Base-by-base conservation (phyloP, 2,329 filamentous ascomycete genomes). In the Neofusicoccum cordaticola region DNA sequence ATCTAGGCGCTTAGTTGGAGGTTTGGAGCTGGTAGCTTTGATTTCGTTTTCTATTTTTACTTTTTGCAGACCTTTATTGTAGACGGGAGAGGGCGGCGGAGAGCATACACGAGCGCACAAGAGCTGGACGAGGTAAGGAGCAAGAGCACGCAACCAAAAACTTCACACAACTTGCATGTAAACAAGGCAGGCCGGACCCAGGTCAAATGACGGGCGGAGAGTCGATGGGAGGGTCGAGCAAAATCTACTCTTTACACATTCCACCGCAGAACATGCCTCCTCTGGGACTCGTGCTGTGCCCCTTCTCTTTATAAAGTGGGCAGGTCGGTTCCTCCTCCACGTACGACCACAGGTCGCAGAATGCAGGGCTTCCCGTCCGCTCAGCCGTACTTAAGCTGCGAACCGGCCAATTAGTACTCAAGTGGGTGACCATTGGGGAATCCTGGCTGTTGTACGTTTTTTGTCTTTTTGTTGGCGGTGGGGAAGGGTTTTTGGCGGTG, bases 401-500 rank as follows among this genome's bases (percentile, higher is more conserved):
- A 35, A 62, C 39, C 50, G 58, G 64, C 31, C 17, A 50, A 66
- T 27, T 66, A 63, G 64, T 66, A 63, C 39, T 58, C 19, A 57
- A 39, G 60, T 66, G 48, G 64, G 58, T 66, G 58, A 63, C 64
- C 58, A 63, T 41, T 57, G 17, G 64, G 39, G 48, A 66, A 63
- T 57, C 22, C 50, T 50, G 44, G 41, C 64, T 63, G 58, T 66
- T 63, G 58, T 44, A 45, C 62, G 58, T 63, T 66, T 66, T 57
- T 69, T 69, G 52, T 69, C 5, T 17, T 17, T 17, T 44, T 44
- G 13, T 9, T 17, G 11, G 39, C 8, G 13, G n/a, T 17, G 15
- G 13, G 5, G 15, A n/a, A 8, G 5, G 8, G 1, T 9, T 44
- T 44, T 44, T 31, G 27, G 27, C 27, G 27, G 5, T 31, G 27